These are phyloP conservation scores for Lasiosphaeria hispida DNA, from an alignment of 495 filamentous ascomycete species.

Conservation along the genomic window DNA sequence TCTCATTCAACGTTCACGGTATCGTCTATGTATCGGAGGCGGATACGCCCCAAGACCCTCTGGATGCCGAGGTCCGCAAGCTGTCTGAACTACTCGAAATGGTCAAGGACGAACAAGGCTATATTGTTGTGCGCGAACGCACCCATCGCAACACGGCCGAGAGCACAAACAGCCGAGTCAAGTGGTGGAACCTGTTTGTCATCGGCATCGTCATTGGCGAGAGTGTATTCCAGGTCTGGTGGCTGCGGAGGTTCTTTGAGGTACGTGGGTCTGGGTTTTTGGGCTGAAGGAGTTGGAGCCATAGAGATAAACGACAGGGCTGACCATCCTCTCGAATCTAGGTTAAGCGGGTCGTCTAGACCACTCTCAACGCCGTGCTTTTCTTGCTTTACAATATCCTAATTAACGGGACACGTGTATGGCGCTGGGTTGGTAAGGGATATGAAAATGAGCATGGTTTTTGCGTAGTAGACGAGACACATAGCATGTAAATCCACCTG, in stretches of 20 bases:
- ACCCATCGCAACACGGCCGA: constrained; percentile 97
- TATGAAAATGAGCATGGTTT: constrained; percentile 12
- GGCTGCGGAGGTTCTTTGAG: constrained; percentile 98
- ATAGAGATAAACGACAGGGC: constrained; percentile 1
- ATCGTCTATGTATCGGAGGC: constrained; percentile 94
- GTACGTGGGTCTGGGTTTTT: constrained; percentile 41
- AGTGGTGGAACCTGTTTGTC: constrained; percentile 99
- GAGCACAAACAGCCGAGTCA: constrained; percentile 94
- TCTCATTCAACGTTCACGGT: constrained; percentile 98
- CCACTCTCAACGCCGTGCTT: not conserved
- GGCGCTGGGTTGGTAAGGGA: constrained; percentile 14
- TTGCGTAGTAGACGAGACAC: constrained; percentile 3
- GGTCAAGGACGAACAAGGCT: constrained; percentile 96
- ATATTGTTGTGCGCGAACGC: constrained; percentile 92
- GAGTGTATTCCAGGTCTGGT: constrained; percentile 98
- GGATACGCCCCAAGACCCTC: constrained; percentile 79
- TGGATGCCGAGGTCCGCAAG: constrained; percentile 86
- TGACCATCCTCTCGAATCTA: not conserved
- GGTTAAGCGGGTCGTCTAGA: constrained; percentile 40
- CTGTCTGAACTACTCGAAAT: constrained; percentile 83
- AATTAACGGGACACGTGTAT: constrained; percentile 8
- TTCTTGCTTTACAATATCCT: constrained; percentile 21
- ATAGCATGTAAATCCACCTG: constrained; percentile 16
- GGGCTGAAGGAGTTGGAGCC: constrained; percentile 3
- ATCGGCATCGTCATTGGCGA: constrained; percentile 84